A percentile compares a stretch with the other conserved stretches of the same genome.
Conservation (phyloP, 2,329 filamentous ascomycete genomes). For the Cladosporium phlei region DNA sequence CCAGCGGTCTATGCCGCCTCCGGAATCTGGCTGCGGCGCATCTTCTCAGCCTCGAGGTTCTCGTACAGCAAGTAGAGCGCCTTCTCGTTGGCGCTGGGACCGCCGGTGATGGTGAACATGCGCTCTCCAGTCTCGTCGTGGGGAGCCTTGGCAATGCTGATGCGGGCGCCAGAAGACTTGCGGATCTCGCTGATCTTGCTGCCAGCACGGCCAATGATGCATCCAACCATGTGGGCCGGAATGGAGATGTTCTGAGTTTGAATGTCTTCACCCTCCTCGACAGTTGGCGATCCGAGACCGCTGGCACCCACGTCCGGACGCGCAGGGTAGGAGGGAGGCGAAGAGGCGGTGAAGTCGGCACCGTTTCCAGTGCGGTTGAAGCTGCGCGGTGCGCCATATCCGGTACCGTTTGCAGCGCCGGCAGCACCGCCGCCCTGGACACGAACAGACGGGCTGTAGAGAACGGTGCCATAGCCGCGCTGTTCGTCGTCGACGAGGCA, state of each 20-base stretch:
- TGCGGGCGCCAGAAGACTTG: constrained; percentile 91
- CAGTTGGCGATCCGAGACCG: constrained; percentile 72
- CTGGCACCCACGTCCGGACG: constrained; percentile 70
- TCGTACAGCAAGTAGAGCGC: constrained; percentile 95
- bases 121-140: constrained; percentile 97
- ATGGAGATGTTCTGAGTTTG: constrained; percentile 99
- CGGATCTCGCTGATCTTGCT: constrained; percentile 99
- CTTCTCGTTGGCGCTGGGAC: constrained; percentile 87
- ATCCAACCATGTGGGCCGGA: constrained; percentile 98
- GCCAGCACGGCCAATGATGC: constrained; percentile 92
- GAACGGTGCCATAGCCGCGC: constrained; percentile 89
- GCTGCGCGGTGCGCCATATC: constrained; percentile 53
- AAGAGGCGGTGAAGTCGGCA: constrained; percentile 88
- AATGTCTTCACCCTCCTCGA: constrained; percentile 94
- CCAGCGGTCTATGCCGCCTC: constrained; percentile 22
- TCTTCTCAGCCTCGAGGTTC: constrained; percentile 98
- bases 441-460: constrained; percentile 94
- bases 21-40: constrained; percentile 81
- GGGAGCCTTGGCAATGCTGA: constrained; percentile 94
- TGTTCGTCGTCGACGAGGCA: constrained; percentile 97
- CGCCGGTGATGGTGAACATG: constrained; percentile 99
- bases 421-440: constrained; percentile 62
- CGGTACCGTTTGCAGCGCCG: constrained; percentile 50
- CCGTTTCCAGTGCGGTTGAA: constrained; percentile 93
- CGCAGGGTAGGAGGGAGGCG: constrained; percentile 64